Evolutionary conservation across 2,329 filamentous ascomycete species (phyloP).

Genomic region (Neophaeococcomyces mojaviensis): DNA sequence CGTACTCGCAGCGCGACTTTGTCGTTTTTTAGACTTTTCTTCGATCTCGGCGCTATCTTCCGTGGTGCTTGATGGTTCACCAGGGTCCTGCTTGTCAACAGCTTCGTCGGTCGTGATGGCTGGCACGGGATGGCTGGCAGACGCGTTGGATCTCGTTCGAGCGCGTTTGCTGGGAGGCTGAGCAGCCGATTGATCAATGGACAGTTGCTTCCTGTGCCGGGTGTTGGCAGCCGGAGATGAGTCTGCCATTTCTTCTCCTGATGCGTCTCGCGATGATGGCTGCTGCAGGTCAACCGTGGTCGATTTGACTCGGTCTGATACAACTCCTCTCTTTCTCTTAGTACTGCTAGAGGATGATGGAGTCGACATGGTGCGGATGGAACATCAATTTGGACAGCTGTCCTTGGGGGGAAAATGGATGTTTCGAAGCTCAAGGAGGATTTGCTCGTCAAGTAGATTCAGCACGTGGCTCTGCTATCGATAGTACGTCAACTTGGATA

Average conservation of each 20-base stretch:
- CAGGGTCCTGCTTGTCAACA: constrained; percentile 49
- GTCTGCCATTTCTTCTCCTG: constrained; percentile 61
- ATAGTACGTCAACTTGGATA: too few species aligned
- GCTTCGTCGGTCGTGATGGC: constrained; percentile 25
- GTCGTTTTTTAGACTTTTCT: constrained; percentile 59
- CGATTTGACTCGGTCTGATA: constrained; percentile 42
- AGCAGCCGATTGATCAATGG: constrained; percentile 42
- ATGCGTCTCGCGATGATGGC: constrained; percentile 73
- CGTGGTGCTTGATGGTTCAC: constrained; percentile 63
- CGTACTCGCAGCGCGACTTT: constrained; percentile 44
- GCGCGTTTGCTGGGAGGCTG: constrained; percentile 65
- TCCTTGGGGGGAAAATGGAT: too few species aligned
- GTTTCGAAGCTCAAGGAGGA: too few species aligned
- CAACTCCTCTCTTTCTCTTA: constrained; percentile 73
- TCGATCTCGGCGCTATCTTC: constrained; percentile 45
- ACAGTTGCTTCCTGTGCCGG: constrained; percentile 49
- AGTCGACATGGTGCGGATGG: constrained; percentile 48
- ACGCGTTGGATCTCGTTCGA: constrained; percentile 46
- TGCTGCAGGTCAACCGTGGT: constrained; percentile 55
- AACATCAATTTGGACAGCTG: too few species aligned
- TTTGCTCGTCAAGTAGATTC: too few species aligned
- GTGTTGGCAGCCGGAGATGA: constrained; percentile 54
- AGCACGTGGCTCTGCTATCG: too few species aligned
- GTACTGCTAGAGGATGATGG: constrained; percentile 48
- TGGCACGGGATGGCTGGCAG: constrained; percentile 25